Evolutionary conservation across 352 stramenopile genomes (phyloP).

Genomic region (Plasmopara halstedii): DNA sequence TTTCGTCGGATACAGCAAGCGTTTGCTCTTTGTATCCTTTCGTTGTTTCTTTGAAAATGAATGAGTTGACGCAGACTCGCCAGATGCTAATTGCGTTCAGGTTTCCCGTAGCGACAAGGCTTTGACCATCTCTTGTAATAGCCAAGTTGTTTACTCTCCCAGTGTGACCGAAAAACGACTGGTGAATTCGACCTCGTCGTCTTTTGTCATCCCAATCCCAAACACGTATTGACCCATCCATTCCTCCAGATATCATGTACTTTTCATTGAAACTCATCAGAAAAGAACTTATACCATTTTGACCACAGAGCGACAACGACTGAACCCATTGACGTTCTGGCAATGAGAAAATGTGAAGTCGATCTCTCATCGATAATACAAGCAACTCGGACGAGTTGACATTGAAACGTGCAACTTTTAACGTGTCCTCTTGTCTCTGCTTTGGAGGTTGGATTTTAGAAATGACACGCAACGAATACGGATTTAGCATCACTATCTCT

Average conservation of each 20-base stretch:
- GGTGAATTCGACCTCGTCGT: slow-evolving; percentile 45
- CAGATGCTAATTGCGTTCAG: slow-evolving; percentile 51
- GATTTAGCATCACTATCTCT: slow-evolving; percentile 31
- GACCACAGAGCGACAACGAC: slow-evolving; percentile 43
- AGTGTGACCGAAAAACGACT: slow-evolving; percentile 42
- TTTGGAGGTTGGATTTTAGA: slow-evolving; percentile 30
- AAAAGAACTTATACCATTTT: slow-evolving; percentile 42
- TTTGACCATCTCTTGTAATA: slow-evolving; percentile 37
- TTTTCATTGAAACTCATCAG: slow-evolving; percentile 48
- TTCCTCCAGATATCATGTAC: slow-evolving; percentile 53
- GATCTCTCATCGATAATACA: slow-evolving; percentile 38
- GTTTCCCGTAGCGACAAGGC: slow-evolving; percentile 32
- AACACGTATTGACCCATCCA: slow-evolving; percentile 49
- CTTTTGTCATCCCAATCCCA: slow-evolving; percentile 51
- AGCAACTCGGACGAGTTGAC: slow-evolving; percentile 42
- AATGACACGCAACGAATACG: slow-evolving; percentile 29
- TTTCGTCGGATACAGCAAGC: too few species aligned
- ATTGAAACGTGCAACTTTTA: slow-evolving; percentile 42
- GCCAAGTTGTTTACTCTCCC: slow-evolving; percentile 27
- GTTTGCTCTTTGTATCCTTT: too few species aligned
- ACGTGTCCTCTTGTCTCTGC: slow-evolving; percentile 7
- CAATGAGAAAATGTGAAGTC: slow-evolving; percentile 50
- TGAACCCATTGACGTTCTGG: slow-evolving; percentile 26
- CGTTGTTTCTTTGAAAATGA: background rate
- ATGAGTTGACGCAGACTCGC: slow-evolving; percentile 43